phyloP scores from a whole-genome alignment of 441 rosid species.

The Hypseocharis bilobata region DNA sequence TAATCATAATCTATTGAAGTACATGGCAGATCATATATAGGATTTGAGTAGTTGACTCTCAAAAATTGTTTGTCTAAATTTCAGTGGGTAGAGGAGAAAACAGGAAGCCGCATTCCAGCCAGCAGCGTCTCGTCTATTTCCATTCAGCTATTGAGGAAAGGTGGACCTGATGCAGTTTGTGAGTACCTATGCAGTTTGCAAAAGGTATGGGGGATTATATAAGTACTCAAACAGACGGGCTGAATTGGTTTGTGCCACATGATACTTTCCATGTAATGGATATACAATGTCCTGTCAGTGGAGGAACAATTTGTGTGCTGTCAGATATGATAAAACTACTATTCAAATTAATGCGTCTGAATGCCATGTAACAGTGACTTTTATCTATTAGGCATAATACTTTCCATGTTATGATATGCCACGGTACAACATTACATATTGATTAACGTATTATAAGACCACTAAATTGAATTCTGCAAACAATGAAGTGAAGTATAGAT shows the following conservation, averaged over 20 bases:
- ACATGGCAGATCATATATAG: not conserved
- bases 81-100: conserved; percentile 96
- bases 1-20: not conserved
- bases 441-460: not conserved
- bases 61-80: conserved; percentile 19
- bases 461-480: not conserved
- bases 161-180: conserved; percentile 87
- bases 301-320: not conserved
- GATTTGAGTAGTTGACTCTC: not conserved
- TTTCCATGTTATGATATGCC: not conserved
- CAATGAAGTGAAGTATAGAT: not conserved
- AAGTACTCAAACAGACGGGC: not conserved
- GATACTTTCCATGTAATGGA: not conserved
- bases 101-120: conserved; percentile 57
- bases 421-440: not conserved
- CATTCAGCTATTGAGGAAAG: conserved; percentile 69
- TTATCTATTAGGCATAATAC: not conserved
- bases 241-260: not conserved
- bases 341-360: not conserved
- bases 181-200: conserved; percentile 59
- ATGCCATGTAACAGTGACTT: not conserved
- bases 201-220: conserved; percentile 41
- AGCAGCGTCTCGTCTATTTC: conserved; percentile 63
- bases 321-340: not conserved
- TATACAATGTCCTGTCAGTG: not conserved